These are phyloP conservation scores for Hemisphaericaspora nanyangensis DNA, from an alignment of 805 yeast genomes.

Conservation along the genomic window DNA sequence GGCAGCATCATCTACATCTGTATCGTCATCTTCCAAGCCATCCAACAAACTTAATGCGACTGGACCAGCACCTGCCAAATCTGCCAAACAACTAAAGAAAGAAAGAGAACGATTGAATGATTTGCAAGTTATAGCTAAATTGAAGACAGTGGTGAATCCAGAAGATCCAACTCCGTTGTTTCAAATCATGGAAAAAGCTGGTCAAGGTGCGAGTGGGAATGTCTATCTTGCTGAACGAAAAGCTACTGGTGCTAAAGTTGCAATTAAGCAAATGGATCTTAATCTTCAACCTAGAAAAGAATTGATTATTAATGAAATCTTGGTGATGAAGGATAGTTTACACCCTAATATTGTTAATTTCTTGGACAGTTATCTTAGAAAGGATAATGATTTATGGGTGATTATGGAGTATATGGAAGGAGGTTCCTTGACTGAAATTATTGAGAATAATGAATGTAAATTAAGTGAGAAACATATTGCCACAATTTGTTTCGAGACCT, in stretches of 20 bases:
- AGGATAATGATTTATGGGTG: conserved; percentile 88
- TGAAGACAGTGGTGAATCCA: conserved; percentile 76
- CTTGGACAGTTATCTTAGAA: conserved; percentile 82
- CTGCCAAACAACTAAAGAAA: conserved; percentile 37
- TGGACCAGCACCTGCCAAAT: conserved; percentile 19
- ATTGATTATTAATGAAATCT: conserved; percentile 88
- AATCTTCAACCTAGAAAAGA: conserved; percentile 92
- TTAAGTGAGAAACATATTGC: conserved; percentile 88
- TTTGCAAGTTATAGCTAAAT: conserved; percentile 76
- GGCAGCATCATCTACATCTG: not conserved
- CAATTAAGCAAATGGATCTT: conserved; percentile 94
- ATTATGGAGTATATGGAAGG: conserved; percentile 99
- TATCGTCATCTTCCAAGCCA: not conserved
- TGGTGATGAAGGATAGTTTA: conserved; percentile 94
- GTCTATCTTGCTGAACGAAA: conserved; percentile 80
- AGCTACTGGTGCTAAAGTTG: conserved; percentile 66
- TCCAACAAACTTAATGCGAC: not conserved
- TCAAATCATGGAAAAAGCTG: conserved; percentile 77
- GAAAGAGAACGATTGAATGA: conserved; percentile 63
- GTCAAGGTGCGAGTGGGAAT: conserved; percentile 98
- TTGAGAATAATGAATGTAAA: conserved; percentile 73
- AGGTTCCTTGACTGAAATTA: conserved; percentile 93
- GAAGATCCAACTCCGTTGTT: conserved; percentile 84
- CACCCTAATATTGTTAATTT: conserved; percentile 95
- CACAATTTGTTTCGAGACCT: conserved; percentile 83